Percentiles rank a stretch among this genome's conserved stretches.
Conservation (phyloP, 2,329 filamentous ascomycete species). For the Gaeumannomyces sp. region DNA sequence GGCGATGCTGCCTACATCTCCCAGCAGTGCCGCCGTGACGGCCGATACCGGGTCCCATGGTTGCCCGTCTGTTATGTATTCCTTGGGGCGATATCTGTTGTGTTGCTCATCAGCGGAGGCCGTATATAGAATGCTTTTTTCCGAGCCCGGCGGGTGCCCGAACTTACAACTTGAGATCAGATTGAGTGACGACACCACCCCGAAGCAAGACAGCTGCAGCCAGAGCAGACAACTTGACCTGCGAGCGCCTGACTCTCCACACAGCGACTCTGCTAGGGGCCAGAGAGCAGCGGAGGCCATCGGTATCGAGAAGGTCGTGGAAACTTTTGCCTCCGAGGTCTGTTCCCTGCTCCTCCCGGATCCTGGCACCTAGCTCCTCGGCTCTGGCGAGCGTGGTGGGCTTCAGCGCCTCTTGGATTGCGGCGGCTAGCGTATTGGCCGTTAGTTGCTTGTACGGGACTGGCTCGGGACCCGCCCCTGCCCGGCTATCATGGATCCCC, state of each 20-base stretch:
- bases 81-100: slow-evolving; percentile 42
- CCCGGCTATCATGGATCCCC: slow-evolving; percentile 71
- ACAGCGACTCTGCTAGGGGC: slow-evolving; percentile 63
- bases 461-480: slow-evolving; percentile 65
- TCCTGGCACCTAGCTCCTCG: slow-evolving; percentile 53
- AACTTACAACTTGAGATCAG: slow-evolving; percentile 65
- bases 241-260: slow-evolving; percentile 66
- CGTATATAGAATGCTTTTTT: slow-evolving; percentile 10
- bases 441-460: slow-evolving; percentile 65
- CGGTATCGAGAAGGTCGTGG: slow-evolving; percentile 61
- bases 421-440: slow-evolving; percentile 56
- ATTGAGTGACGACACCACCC: slow-evolving; percentile 57
- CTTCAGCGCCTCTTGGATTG: slow-evolving; percentile 55
- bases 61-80: slow-evolving; percentile 73
- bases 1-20: slow-evolving; percentile 73
- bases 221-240: slow-evolving; percentile 63
- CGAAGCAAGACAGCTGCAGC: slow-evolving; percentile 65
- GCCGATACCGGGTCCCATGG: slow-evolving; percentile 76
- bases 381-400: slow-evolving; percentile 53
- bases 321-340: slow-evolving; percentile 62
- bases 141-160: neutral
- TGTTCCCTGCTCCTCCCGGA: slow-evolving; percentile 54
- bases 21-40: slow-evolving; percentile 70
- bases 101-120: neutral
- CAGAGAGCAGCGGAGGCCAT: slow-evolving; percentile 63